These are phyloP conservation scores for Ustilago shanxiensis DNA, from an alignment of 1,284 basidiomycete species.

Conservation along the genomic window DNA sequence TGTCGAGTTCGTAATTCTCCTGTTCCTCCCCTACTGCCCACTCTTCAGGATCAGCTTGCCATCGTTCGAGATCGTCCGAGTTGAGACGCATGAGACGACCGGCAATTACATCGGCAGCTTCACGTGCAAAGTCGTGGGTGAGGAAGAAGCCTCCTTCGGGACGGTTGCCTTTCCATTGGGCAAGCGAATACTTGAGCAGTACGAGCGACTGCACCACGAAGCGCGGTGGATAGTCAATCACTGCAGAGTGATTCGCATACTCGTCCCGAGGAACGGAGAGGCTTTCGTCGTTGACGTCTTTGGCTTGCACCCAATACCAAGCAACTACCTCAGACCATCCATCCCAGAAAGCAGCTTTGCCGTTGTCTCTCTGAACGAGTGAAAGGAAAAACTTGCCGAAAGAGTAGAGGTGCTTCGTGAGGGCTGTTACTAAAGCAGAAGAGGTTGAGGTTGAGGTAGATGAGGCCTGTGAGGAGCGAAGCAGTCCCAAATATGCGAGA, in stretches of 20 bases:
- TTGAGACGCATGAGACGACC: conserved; percentile 62
- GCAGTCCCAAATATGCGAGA: conserved; percentile 48
- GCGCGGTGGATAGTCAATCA: conserved; percentile 57
- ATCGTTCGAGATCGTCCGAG: conserved; percentile 58
- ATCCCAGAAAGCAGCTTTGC: conserved; percentile 63
- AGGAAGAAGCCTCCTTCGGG: conserved; percentile 49
- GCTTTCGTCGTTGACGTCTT: conserved; percentile 40
- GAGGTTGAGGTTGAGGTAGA: conserved; percentile 20
- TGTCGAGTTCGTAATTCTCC: conserved; percentile 61
- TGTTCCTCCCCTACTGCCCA: conserved; percentile 64
- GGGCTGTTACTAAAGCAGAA: conserved; percentile 35
- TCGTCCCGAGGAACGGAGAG: conserved; percentile 50
- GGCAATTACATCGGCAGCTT: conserved; percentile 62
- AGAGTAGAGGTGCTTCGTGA: conserved; percentile 64
- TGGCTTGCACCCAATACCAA: conserved; percentile 67
- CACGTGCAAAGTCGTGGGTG: conserved; percentile 52
- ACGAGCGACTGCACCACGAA: conserved; percentile 66
- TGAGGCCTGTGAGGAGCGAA: conserved; percentile 26
- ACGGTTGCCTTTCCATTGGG: conserved; percentile 58
- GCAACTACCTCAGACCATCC: conserved; percentile 66
- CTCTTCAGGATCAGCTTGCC: conserved; percentile 63
- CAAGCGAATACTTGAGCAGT: conserved; percentile 58
- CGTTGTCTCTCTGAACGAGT: conserved; percentile 59
- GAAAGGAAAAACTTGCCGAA: conserved; percentile 68
- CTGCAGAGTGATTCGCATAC: conserved; percentile 44